These are phyloP conservation scores for Mrakia blollopis DNA, from an alignment of 768 basidiomycete genomes.

Conservation along the genomic window DNA sequence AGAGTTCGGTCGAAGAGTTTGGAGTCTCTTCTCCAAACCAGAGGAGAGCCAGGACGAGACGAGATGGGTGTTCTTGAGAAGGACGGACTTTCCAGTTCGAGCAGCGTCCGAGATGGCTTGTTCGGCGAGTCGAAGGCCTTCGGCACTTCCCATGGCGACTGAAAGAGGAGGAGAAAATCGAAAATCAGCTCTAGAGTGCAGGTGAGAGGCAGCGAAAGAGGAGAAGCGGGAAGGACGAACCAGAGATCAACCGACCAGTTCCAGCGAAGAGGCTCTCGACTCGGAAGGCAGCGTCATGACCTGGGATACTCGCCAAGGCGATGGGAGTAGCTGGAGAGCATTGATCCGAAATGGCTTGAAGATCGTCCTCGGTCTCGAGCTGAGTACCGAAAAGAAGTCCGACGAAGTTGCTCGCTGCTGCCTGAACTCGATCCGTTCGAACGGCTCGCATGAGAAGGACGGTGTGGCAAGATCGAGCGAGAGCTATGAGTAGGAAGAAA, in stretches of 20 bases:
- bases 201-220: neutral
- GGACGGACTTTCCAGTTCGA: slow-evolving; percentile 89
- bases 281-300: slow-evolving; percentile 96
- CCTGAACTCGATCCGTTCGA: slow-evolving; percentile 83
- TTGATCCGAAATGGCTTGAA: slow-evolving; percentile 68
- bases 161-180: neutral
- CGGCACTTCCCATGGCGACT: slow-evolving; percentile 97
- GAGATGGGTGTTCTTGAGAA: slow-evolving; percentile 95
- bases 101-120: slow-evolving; percentile 91
- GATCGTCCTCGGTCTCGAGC: slow-evolving; percentile 71
- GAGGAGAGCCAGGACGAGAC: slow-evolving; percentile 90
- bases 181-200: neutral
- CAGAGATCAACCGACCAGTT: slow-evolving; percentile 22
- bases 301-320: slow-evolving; percentile 85
- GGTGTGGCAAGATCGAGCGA: slow-evolving; percentile 23
- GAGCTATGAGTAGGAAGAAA: slow-evolving; percentile 4
- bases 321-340: slow-evolving; percentile 75
- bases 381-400: slow-evolving; percentile 72
- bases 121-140: slow-evolving; percentile 93
- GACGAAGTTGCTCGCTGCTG: slow-evolving; percentile 72
- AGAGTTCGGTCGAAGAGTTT: slow-evolving; percentile 79
- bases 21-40: slow-evolving; percentile 87
- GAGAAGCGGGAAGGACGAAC: neutral
- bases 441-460: slow-evolving; percentile 82
- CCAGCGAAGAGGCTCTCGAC: slow-evolving; percentile 75